phyloP scores from a whole-genome alignment of 2,329 filamentous ascomycete genomes.

The Furcasterigmium sp. region DNA sequence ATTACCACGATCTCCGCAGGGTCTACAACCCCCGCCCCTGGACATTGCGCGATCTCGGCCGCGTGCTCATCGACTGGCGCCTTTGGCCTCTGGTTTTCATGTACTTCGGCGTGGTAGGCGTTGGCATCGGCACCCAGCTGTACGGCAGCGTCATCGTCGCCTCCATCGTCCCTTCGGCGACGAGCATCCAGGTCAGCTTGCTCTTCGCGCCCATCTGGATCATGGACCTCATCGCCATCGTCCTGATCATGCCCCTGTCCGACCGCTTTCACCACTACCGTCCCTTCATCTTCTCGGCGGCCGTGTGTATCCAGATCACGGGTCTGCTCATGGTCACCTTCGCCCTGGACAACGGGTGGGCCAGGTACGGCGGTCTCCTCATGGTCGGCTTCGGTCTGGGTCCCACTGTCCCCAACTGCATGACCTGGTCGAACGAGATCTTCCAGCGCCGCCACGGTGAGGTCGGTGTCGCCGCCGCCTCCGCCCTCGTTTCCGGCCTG shows the following conservation, averaged over 20 bases:
- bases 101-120: slow-evolving; percentile 93
- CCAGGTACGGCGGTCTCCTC: slow-evolving; percentile 81
- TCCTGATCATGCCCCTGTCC: slow-evolving; percentile 78
- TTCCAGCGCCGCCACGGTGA: slow-evolving; percentile 88
- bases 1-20: slow-evolving; percentile 76
- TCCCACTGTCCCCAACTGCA: slow-evolving; percentile 86
- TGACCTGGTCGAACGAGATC: slow-evolving; percentile 89
- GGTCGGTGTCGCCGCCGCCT: slow-evolving; percentile 81
- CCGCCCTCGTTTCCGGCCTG: slow-evolving; percentile 78
- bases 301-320: slow-evolving; percentile 72
- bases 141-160: slow-evolving; percentile 85
- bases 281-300: slow-evolving; percentile 73
- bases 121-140: slow-evolving; percentile 83
- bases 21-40: slow-evolving; percentile 75
- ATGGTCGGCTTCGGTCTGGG: slow-evolving; percentile 88
- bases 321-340: slow-evolving; percentile 78
- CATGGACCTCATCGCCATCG: slow-evolving; percentile 83
- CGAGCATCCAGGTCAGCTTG: slow-evolving; percentile 70
- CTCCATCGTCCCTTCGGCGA: slow-evolving; percentile 69
- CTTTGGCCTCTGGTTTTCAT: slow-evolving; percentile 82
- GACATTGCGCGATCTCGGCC: slow-evolving; percentile 63
- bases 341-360: slow-evolving; percentile 66
- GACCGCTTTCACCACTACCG: slow-evolving; percentile 81
- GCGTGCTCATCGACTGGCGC: slow-evolving; percentile 77
- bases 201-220: slow-evolving; percentile 92